Base-by-base conservation (phyloP, 495 filamentous ascomycete genomes). In the Cetradonia linearis region DNA sequence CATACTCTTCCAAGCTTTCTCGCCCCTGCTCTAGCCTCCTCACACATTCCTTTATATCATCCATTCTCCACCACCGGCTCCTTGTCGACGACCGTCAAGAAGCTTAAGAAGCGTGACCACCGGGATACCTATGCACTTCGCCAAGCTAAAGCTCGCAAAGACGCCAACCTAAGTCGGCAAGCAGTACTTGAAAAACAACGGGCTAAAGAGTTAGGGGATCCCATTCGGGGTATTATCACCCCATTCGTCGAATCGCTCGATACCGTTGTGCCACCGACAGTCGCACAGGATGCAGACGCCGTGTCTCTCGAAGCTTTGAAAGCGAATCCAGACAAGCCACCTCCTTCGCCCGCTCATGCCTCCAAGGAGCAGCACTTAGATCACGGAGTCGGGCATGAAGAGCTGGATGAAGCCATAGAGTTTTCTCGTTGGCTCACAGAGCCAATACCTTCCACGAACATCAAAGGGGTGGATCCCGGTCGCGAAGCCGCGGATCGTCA, bases 191-290 rank as follows among this genome's bases (percentile, higher is more conserved):
- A 81, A 37, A 68, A 78, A 55, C 72, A 84, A 64, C 82, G 87
- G 58, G 74, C 81, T 34, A 77, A 71, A 28, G 76, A 76, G 33
- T 66, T 83, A 54, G 90, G 89, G 31, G 82, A 94, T 72, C 88
- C 91, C 0, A 79, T 97, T 65, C 78, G 83, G 57, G 91, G 90
- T 65, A 72, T 83, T 42, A 68, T 78, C 8, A 96, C 94, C 14
- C 79, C 89, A 38, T 98, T 96, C 71, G 73, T 95, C 68, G 78
- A 87, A 73, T 86, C 87, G 47, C 83, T 98, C 70, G 85, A 89
- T 68, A 79, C 79, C 5, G 79, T 69, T 1, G 62, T 70, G 1
- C 75, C 71, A 1, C 60, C 70, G 8, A 68, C 72, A 40, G 58
- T 70, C 38, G 65, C 66, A 34, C 64, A 65, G 34, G 65, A 52